Percentiles rank a stretch among this genome's conserved stretches.
Evolutionary conservation across 2,329 filamentous ascomycete species (phyloP).

Genomic region (Macroventuria anomochaeta): DNA sequence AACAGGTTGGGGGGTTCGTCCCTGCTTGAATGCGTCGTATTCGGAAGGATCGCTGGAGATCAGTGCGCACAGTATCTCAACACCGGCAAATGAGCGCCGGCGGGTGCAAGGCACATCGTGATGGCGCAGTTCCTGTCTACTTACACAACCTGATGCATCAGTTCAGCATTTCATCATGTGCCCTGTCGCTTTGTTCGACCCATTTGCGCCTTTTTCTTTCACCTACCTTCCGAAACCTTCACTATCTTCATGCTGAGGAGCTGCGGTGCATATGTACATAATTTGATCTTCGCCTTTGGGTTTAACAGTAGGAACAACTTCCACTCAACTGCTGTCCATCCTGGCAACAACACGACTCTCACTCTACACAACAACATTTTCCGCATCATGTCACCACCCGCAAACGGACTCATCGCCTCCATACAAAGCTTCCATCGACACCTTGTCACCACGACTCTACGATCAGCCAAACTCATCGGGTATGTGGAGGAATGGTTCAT

Average conservation of each 20-base stretch:
- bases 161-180: no score
- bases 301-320: no score
- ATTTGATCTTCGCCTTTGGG: no score
- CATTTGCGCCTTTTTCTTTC: no score
- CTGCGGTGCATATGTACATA: no score
- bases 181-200: not conserved
- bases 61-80: conserved; percentile 19
- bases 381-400: not conserved
- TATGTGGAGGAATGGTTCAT: not conserved
- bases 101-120: not conserved
- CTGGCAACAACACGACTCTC: no score
- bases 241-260: no score
- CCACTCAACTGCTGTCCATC: no score
- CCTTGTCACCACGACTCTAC: not conserved
- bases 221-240: no score
- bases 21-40: conserved; percentile 68
- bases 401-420: not conserved
- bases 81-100: not conserved
- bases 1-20: conserved; percentile 69
- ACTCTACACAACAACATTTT: no score
- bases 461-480: not conserved
- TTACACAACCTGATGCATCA: no score
- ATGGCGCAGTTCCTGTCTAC: not conserved
- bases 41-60: conserved; percentile 64
- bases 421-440: not conserved